Percentiles rank a stretch among this genome's conserved stretches.
These are phyloP conservation scores for Areca catechu DNA, from an alignment of 176 grass and related monocot genomes.

Conservation along the genomic window DNA sequence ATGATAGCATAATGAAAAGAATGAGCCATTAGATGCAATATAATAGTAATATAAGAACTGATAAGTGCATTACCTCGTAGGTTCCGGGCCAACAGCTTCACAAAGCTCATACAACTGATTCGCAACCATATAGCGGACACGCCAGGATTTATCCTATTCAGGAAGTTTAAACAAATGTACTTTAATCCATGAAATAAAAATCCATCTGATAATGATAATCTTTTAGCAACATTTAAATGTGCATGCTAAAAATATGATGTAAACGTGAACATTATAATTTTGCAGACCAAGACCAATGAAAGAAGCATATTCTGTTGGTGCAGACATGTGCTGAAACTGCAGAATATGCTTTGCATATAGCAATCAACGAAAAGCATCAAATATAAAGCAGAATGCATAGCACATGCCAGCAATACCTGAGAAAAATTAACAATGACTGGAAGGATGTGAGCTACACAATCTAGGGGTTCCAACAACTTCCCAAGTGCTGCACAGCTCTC, in stretches of 20 bases:
- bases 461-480: constrained; percentile 81
- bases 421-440: constrained; percentile 89
- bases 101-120: constrained; percentile 94
- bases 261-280: too few species aligned
- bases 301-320: too few species aligned
- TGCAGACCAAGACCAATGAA: too few species aligned
- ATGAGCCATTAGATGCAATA: neutral
- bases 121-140: constrained; percentile 94
- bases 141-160: constrained; percentile 94
- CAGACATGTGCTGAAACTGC: too few species aligned
- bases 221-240: too few species aligned
- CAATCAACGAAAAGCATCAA: too few species aligned
- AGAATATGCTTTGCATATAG: too few species aligned
- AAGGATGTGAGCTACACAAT: constrained; percentile 85
- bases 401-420: constrained; percentile 28
- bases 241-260: too few species aligned
- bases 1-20: too few species aligned
- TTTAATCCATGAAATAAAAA: too few species aligned
- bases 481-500: constrained; percentile 94
- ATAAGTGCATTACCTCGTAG: constrained; percentile 42
- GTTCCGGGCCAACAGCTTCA: constrained; percentile 78
- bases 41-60: neutral
- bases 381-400: too few species aligned
- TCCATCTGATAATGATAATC: too few species aligned
- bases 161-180: neutral